A percentile compares a stretch with the other conserved stretches of the same genome.
phyloP scores from a whole-genome alignment of 1,284 basidiomycete genomes.

The Athelia psychrophila region DNA sequence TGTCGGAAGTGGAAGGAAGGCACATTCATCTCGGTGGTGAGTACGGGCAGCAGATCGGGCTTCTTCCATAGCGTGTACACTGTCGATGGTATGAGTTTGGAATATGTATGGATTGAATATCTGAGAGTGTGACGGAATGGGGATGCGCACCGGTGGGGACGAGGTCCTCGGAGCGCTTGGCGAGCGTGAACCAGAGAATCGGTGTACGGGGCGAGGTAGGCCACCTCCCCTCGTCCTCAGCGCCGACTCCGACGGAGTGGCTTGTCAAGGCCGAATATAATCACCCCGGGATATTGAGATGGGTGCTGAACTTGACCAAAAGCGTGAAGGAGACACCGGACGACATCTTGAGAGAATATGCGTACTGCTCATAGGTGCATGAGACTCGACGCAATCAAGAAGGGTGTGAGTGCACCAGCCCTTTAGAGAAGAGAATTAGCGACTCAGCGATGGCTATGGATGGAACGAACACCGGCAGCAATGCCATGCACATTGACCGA shows the following conservation, averaged over 20 bases:
- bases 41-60: conserved; percentile 55
- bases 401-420: no score
- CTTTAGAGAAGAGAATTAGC: no score
- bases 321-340: no score
- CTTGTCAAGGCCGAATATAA: conserved; percentile 18
- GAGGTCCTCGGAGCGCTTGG: conserved; percentile 61
- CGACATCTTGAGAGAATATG: no score
- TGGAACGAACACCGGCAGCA: no score
- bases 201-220: conserved; percentile 65
- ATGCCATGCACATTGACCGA: no score
- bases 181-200: conserved; percentile 80
- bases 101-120: no score
- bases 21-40: conserved; percentile 69
- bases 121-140: background rate
- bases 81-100: conserved; percentile 9
- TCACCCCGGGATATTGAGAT: conserved; percentile 60
- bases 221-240: conserved; percentile 36
- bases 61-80: conserved; percentile 78
- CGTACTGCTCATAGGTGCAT: no score
- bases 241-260: no score
- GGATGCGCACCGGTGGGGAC: conserved; percentile 59
- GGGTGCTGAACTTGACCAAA: conserved; percentile 62
- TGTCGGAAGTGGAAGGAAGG: background rate
- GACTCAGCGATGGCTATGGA: no score
- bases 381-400: no score